Base-by-base conservation (phyloP, 2,329 filamentous ascomycete species). In the Incumbomyces delicatus region DNA sequence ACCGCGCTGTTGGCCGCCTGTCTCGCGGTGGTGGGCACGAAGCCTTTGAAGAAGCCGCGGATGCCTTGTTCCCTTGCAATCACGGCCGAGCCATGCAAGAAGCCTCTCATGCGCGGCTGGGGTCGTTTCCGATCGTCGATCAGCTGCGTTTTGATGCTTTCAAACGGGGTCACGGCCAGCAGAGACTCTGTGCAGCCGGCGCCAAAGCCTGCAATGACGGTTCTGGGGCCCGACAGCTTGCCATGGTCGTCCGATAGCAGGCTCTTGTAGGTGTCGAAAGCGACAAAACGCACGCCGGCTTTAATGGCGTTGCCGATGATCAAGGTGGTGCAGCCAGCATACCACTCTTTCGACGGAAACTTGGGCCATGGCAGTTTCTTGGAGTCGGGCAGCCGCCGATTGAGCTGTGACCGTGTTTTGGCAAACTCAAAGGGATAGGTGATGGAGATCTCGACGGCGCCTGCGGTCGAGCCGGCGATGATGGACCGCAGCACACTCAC, bases 111-210 rank as follows among this genome's bases (percentile, higher is more conserved):
- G 13, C 90, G 81, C 30, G 92, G 92, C 32, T 87, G 86, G 22
- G 79, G 73, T 3, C 78, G 76, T 71, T 98, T 98, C 58, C 86
- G 84, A 67, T 98, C 92, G 63, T 98, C 92, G 62, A 98, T 96
- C 77, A 98, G 72, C 57, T 94, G 94, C 42, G 92, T 98, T 74
- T 98, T 98, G 68, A 98, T 95, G 60, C 87, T 94, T 70, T 98
- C 92, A 49, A 94, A 95, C 0, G 92, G 92, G 30, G 92, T 98
- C 30, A 98, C 92, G 10, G 92, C 92, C 2, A 98, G 70, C 43
- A 95, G 69, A 2, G 86, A 94, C 70, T 98, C 92, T 2, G 90
- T 96, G 43, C 94, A 85, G 47, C 92, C 92, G 7, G 92, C 92
- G 49, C 90, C 87, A 61, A 98, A 95, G 2, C 92, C 92, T 34